Conservation (phyloP, 2,329 filamentous ascomycete genomes). For the Albifimbria verrucaria region DNA sequence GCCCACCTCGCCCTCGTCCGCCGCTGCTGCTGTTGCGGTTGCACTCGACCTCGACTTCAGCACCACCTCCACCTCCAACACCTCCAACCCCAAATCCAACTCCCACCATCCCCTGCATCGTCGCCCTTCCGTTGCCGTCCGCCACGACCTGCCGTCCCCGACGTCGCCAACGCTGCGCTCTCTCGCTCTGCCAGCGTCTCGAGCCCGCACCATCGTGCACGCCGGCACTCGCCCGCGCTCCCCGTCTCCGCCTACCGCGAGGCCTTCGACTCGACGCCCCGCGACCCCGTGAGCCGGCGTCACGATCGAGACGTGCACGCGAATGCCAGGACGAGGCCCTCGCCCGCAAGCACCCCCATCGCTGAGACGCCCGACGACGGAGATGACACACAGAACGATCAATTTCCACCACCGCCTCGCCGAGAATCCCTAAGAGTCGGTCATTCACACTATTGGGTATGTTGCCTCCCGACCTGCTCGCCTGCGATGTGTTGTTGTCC, state of each 20-base stretch:
- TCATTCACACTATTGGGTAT: conserved; percentile 34
- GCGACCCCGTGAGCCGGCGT: conserved; percentile 53
- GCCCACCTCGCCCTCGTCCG: neutral
- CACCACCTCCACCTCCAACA: neutral
- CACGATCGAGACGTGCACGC: conserved; percentile 31
- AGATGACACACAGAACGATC: conserved; percentile 36
- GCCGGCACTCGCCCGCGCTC: neutral
- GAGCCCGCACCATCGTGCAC: neutral
- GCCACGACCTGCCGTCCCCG: neutral
- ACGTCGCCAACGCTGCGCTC: neutral
- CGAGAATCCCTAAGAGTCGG: conserved; percentile 46
- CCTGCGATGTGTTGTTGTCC: too few relatives aligned
- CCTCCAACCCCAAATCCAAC: neutral
- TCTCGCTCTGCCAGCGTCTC: neutral
- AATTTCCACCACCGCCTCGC: conserved; percentile 42
- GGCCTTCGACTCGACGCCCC: conserved; percentile 45
- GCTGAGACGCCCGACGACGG: conserved; percentile 25
- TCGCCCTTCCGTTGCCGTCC: neutral
- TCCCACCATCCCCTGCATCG: neutral
- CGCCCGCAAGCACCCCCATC: conserved; percentile 19
- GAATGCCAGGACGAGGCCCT: conserved; percentile 2
- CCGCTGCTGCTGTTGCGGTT: neutral
- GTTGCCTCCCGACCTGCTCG: conserved; percentile 14
- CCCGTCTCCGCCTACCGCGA: conserved; percentile 1
- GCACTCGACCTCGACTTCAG: neutral